A percentile compares a stretch with the other conserved stretches of the same genome.
phyloP scores from a whole-genome alignment of 1,284 basidiomycete genomes.

The Spongiforma sp. region DNA sequence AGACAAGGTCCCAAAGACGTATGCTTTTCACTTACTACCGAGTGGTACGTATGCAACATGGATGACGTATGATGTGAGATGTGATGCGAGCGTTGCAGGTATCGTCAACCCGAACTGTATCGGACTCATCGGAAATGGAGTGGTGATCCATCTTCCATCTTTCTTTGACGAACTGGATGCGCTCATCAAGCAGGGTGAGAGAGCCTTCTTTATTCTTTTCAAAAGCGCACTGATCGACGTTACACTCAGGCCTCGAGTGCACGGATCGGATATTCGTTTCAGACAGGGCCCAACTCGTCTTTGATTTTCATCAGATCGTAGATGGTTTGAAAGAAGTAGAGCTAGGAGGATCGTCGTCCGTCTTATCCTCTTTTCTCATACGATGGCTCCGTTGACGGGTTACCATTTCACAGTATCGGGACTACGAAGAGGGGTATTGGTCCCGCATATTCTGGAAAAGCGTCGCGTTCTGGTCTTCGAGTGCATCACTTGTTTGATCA shows the following conservation, averaged over 20 bases:
- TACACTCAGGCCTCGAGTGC: constrained; percentile 81
- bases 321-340: constrained; percentile 99
- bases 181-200: constrained; percentile 82
- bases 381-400: constrained; percentile 6
- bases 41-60: constrained; percentile 64
- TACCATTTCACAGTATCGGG: constrained; percentile 72
- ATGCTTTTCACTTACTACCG: constrained; percentile 96
- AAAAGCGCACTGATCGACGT: too few species aligned
- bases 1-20: constrained; percentile 79
- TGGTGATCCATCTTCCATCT: constrained; percentile 95
- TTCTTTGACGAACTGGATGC: constrained; percentile 95
- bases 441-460: constrained; percentile 98
- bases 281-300: constrained; percentile 95
- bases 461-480: constrained; percentile 93
- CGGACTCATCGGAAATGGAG: constrained; percentile 92
- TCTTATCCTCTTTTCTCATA: constrained; percentile 20
- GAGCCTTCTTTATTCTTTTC: background rate
- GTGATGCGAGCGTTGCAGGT: constrained; percentile 54
- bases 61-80: background rate
- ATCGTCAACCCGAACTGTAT: constrained; percentile 89
- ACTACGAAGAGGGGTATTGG: constrained; percentile 99
- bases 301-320: constrained; percentile 99
- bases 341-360: constrained; percentile 89
- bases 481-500: constrained; percentile 97
- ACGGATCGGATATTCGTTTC: constrained; percentile 89